A percentile compares a stretch with the other conserved stretches of the same genome.
Evolutionary conservation across 1,284 basidiomycete species (phyloP).

Genomic region (Cutaneotrichosporon mucoides): DNA sequence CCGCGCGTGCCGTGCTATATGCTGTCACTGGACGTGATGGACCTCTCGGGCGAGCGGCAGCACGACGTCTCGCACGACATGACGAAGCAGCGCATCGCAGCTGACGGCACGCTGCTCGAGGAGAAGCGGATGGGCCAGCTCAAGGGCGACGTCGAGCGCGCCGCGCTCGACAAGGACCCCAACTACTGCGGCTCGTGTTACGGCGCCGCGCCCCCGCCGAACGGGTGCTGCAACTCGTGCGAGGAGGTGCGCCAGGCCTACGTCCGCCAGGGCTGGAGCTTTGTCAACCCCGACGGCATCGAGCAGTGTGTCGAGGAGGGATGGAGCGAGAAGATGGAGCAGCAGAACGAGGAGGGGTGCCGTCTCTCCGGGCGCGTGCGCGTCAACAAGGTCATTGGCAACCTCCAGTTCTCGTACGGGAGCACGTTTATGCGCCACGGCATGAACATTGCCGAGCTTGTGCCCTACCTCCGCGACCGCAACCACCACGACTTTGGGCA

Average conservation of each 20-base stretch:
- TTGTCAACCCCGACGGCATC: conserved; percentile 81
- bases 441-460: conserved; percentile 84
- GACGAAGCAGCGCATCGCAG: conserved; percentile 71
- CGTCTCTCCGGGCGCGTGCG: conserved; percentile 84
- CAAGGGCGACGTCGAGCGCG: conserved; percentile 80
- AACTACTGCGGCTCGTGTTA: conserved; percentile 96
- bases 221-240: conserved; percentile 92
- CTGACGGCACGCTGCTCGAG: conserved; percentile 60
- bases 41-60: conserved; percentile 93
- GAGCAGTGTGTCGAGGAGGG: conserved; percentile 92
- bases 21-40: conserved; percentile 92
- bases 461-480: conserved; percentile 80
- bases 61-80: conserved; percentile 86
- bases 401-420: conserved; percentile 78
- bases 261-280: conserved; percentile 90
- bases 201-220: conserved; percentile 74
- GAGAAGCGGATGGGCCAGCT: conserved; percentile 54
- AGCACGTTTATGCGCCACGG: conserved; percentile 85
- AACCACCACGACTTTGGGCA: conserved; percentile 94
- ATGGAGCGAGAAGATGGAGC: conserved; percentile 89
- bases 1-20: conserved; percentile 98
- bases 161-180: conserved; percentile 58
- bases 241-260: conserved; percentile 92
- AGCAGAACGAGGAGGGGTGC: conserved; percentile 91
- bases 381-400: conserved; percentile 89